These are phyloP conservation scores for Corylus americana DNA, from an alignment of 306 rosid genomes.

Conservation along the genomic window DNA sequence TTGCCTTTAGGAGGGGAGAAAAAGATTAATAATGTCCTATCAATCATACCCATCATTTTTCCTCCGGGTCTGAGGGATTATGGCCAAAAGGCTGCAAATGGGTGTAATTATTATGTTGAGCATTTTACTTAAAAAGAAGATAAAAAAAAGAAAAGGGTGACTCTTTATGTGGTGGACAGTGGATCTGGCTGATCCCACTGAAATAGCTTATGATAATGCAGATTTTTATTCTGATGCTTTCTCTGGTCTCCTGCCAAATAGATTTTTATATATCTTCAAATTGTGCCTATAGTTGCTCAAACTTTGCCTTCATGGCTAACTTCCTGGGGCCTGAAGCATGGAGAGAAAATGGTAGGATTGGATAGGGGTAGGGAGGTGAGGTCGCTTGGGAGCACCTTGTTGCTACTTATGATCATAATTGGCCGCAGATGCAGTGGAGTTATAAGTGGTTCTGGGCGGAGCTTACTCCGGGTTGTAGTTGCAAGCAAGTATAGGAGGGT, in stretches of 20 bases:
- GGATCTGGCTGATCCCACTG: neutral
- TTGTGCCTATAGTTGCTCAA: too few species aligned
- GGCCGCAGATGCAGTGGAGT: neutral
- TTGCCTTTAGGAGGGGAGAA: constrained; percentile 18
- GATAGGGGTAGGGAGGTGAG: neutral
- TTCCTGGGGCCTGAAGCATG: neutral
- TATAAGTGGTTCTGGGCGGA: neutral
- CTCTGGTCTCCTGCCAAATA: too few species aligned
- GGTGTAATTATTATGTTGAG: constrained; percentile 15
- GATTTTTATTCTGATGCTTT: neutral
- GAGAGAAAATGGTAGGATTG: neutral
- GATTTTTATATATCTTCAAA: too few species aligned
- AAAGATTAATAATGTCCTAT: constrained; percentile 10
- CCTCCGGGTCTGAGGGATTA: constrained; percentile 16
- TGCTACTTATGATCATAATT: neutral
- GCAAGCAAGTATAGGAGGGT: too few species aligned
- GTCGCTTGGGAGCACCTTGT: neutral
- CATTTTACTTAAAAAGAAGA: neutral
- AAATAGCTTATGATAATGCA: neutral
- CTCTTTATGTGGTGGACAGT: neutral
- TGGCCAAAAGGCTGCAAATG: constrained; percentile 27
- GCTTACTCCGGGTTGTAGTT: too few species aligned
- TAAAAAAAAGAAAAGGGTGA: neutral
- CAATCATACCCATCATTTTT: constrained; percentile 15
- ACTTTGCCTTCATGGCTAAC: neutral